Percentiles rank a stretch among this genome's conserved stretches.
These are phyloP conservation scores for Arthrobotrys iridis DNA, from an alignment of 2,329 filamentous ascomycete genomes.

Conservation along the genomic window DNA sequence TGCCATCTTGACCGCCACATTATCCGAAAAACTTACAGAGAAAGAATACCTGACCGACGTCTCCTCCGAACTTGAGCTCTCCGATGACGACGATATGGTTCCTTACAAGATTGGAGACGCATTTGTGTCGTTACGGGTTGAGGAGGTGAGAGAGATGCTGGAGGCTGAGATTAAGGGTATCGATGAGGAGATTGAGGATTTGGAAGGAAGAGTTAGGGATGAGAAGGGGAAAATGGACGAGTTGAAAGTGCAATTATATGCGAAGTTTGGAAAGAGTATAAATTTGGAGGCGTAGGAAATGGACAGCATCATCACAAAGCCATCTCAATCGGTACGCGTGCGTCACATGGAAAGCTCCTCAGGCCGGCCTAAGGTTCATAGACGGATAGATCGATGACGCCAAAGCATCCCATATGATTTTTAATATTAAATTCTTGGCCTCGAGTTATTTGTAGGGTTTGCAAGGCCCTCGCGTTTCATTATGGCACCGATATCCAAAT, in stretches of 20 bases:
- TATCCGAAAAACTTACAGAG: slow-evolving; percentile 73
- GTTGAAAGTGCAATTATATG: slow-evolving; percentile 92
- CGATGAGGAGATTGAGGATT: slow-evolving; percentile 76
- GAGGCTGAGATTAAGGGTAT: slow-evolving; percentile 75
- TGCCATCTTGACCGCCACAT: slow-evolving; percentile 16
- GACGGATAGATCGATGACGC: not conserved
- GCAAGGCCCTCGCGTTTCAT: no score
- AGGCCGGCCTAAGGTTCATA: slow-evolving; percentile 10
- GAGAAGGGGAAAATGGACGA: slow-evolving; percentile 87
- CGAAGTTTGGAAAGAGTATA: slow-evolving; percentile 94
- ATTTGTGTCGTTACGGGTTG: slow-evolving; percentile 85
- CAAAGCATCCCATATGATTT: not conserved
- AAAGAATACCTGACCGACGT: slow-evolving; percentile 98
- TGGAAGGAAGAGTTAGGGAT: slow-evolving; percentile 79
- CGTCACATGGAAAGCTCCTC: not conserved
- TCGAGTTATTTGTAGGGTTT: no score
- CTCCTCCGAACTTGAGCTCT: slow-evolving; percentile 87
- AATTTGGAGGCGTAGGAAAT: slow-evolving; percentile 66
- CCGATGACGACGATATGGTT: slow-evolving; percentile 92
- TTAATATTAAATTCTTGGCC: not conserved
- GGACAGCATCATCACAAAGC: not conserved
- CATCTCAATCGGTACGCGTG: not conserved
- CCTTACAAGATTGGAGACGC: slow-evolving; percentile 98
- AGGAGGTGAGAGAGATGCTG: slow-evolving; percentile 88
- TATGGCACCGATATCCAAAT: no score